A percentile compares a stretch with the other conserved stretches of the same genome.
Conservation (phyloP, 768 basidiomycete species). For the Russula sp. region DNA sequence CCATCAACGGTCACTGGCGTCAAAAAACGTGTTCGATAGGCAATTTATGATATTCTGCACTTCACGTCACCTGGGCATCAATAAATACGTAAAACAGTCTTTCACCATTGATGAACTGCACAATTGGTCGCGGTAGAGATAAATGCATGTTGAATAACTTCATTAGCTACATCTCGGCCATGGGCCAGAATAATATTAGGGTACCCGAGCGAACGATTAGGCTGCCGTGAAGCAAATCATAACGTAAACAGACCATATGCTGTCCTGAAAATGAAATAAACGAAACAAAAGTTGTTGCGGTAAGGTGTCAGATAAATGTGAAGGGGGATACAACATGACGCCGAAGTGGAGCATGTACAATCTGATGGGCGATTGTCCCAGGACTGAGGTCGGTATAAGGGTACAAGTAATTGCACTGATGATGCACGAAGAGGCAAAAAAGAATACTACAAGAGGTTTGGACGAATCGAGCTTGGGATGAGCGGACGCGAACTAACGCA, state of each 20-base stretch:
- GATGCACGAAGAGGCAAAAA: not conserved
- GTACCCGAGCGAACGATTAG: not conserved
- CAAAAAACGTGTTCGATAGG: not conserved
- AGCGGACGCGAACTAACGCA: not conserved
- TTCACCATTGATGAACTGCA: not conserved
- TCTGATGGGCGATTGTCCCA: conserved; percentile 1
- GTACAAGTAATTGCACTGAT: conserved; percentile 10
- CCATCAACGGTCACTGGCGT: not conserved
- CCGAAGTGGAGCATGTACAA: conserved; percentile 4
- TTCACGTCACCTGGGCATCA: not conserved
- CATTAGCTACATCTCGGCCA: not conserved
- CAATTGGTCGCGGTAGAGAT: not conserved
- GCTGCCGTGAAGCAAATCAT: conserved; percentile 1
- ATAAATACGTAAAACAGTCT: not conserved
- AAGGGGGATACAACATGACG: conserved; percentile 8
- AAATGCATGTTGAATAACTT: not conserved
- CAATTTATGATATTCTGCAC: not conserved
- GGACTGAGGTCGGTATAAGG: not conserved
- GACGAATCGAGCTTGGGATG: not conserved
- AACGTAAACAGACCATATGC: not conserved
- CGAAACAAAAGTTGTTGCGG: not conserved
- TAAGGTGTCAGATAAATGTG: not conserved
- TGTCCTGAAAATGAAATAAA: not conserved
- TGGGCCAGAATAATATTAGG: not conserved
- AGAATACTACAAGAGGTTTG: conserved; percentile 6